phyloP scores from a whole-genome alignment of 1,139 yeast genomes.

The Suhomyces taliae region DNA sequence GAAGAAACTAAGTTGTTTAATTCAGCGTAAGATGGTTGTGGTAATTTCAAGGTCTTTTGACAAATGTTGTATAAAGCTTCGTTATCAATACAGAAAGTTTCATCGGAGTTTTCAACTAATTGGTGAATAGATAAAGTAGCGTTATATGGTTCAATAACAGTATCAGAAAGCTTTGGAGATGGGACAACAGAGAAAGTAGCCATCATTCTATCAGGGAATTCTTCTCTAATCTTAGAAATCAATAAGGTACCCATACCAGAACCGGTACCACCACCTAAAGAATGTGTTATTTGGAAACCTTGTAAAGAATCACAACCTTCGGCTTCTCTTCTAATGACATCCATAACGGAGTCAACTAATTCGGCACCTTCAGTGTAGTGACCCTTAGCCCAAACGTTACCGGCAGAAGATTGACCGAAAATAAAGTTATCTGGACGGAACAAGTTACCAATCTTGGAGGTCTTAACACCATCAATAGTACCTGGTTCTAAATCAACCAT shows the following conservation, averaged over 20 bases:
- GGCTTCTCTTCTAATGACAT: slow-evolving; percentile 88
- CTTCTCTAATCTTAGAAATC: slow-evolving; percentile 31
- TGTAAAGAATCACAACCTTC: slow-evolving; percentile 90
- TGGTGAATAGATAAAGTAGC: slow-evolving; percentile 93
- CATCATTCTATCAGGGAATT: slow-evolving; percentile 82
- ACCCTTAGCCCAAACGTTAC: slow-evolving; percentile 96
- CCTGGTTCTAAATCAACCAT: slow-evolving; percentile 93
- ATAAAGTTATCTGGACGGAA: slow-evolving; percentile 91
- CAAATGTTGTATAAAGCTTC: slow-evolving; percentile 90
- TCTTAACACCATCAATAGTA: slow-evolving; percentile 79
- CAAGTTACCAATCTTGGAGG: slow-evolving; percentile 74
- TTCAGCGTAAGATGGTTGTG: slow-evolving; percentile 75
- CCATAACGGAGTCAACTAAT: slow-evolving; percentile 84
- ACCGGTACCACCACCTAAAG: slow-evolving; percentile 96
- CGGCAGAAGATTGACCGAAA: slow-evolving; percentile 89
- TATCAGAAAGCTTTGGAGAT: slow-evolving; percentile 86
- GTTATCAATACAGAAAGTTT: slow-evolving; percentile 91
- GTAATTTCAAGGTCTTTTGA: slow-evolving; percentile 77
- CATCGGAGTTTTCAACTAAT: slow-evolving; percentile 85
- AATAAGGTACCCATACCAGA: slow-evolving; percentile 73
- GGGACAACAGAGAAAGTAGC: slow-evolving; percentile 93
- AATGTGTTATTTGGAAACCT: slow-evolving; percentile 92
- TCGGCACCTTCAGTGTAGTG: slow-evolving; percentile 97
- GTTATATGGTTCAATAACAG: slow-evolving; percentile 92
- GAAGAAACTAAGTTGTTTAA: slow-evolving; percentile 80